phyloP scores from a whole-genome alignment of 2,329 filamentous ascomycete genomes.

The Raffaelea ambrosiae region DNA sequence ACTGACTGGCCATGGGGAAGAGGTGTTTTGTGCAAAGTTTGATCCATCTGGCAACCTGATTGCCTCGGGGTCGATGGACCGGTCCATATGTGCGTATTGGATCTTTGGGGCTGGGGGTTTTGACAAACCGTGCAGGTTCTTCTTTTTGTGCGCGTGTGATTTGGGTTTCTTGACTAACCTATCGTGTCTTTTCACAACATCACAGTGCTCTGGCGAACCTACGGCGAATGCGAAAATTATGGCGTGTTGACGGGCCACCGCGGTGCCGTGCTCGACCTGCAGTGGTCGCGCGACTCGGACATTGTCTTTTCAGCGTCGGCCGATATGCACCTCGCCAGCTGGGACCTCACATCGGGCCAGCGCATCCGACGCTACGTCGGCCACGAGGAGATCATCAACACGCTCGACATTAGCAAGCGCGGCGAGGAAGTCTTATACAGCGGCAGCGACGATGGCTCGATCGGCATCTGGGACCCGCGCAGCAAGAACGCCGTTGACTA shows the following conservation, averaged over 20 bases:
- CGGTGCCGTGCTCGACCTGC: conserved; percentile 81
- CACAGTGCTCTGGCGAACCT: conserved; percentile 85
- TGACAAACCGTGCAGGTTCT: not conserved
- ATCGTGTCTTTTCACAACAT: not conserved
- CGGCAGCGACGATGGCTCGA: conserved; percentile 86
- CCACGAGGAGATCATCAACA: conserved; percentile 94
- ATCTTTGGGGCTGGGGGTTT: not conserved
- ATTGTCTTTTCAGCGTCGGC: conserved; percentile 88
- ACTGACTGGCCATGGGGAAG: conserved; percentile 70
- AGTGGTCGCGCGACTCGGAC: conserved; percentile 93
- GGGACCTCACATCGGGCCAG: conserved; percentile 87
- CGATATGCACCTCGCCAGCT: conserved; percentile 87
- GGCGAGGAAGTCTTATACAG: conserved; percentile 87
- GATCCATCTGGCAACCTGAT: conserved; percentile 82
- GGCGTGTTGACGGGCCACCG: conserved; percentile 82
- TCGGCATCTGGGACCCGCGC: conserved; percentile 93
- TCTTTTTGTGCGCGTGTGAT: too few species aligned
- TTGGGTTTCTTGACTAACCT: too few species aligned
- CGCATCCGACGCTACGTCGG: conserved; percentile 87
- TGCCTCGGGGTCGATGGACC: conserved; percentile 92
- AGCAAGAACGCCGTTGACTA: conserved; percentile 83
- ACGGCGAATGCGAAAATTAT: conserved; percentile 91
- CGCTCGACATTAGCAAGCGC: conserved; percentile 77
- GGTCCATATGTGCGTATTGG: conserved; percentile 63
- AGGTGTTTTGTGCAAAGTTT: conserved; percentile 86